These are phyloP conservation scores for Nakaseomyces sp. DNA, from an alignment of 1,139 yeast species.

Conservation along the genomic window DNA sequence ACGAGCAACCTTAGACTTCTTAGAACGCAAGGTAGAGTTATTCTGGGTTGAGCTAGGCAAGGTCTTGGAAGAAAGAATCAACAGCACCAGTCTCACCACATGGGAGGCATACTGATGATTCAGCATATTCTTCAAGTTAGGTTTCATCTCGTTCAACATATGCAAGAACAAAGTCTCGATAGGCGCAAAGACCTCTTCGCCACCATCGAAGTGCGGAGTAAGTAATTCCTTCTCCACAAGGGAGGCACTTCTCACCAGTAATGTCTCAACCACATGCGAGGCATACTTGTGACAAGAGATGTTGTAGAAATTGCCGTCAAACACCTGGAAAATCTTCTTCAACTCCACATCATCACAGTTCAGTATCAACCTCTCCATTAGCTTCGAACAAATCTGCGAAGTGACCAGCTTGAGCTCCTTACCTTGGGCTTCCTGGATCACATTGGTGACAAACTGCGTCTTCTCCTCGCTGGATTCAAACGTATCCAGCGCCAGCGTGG, in stretches of 20 bases:
- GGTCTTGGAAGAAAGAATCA: constrained; percentile 68
- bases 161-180: constrained; percentile 58
- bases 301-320: constrained; percentile 64
- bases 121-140: constrained; percentile 51
- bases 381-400: constrained; percentile 87
- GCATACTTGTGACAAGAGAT: constrained; percentile 82
- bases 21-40: constrained; percentile 72
- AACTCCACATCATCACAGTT: constrained; percentile 58
- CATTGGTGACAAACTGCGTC: constrained; percentile 61
- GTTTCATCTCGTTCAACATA: constrained; percentile 60
- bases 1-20: constrained; percentile 81
- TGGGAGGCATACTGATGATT: constrained; percentile 82
- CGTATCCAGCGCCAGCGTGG: constrained; percentile 71
- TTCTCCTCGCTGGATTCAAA: constrained; percentile 71
- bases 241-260: constrained; percentile 68
- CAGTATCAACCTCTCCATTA: constrained; percentile 78
- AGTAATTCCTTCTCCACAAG: constrained; percentile 62
- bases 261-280: constrained; percentile 87
- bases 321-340: constrained; percentile 53
- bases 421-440: constrained; percentile 78
- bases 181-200: constrained; percentile 35
- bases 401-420: constrained; percentile 89
- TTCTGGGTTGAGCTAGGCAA: constrained; percentile 69
- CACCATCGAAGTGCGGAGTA: constrained; percentile 35
- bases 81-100: constrained; percentile 61